Evolutionary conservation across 179 eudicot genomes (phyloP).

Genomic region (Actinidia chinensis): DNA sequence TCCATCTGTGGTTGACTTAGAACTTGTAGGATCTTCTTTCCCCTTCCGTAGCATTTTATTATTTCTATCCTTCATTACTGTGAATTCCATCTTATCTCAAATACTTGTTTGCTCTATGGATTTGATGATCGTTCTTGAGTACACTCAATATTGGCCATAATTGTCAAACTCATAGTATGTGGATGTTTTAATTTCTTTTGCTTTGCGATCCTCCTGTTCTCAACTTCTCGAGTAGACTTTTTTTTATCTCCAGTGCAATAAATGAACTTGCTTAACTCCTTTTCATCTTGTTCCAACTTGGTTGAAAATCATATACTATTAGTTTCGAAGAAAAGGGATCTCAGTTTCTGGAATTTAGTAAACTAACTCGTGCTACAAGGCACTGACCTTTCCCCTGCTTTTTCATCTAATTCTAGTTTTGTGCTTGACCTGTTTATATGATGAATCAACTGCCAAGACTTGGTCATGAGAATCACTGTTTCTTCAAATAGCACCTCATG

Average conservation of each 20-base stretch:
- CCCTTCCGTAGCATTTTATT: conserved; percentile 33
- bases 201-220: conserved; percentile 9
- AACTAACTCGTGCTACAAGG: not conserved
- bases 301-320: too few species aligned
- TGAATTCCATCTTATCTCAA: conserved; percentile 35
- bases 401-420: not conserved
- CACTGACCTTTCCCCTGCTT: not conserved
- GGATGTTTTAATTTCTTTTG: conserved; percentile 12
- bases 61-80: conserved; percentile 37
- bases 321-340: not conserved
- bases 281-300: conserved; percentile 8
- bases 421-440: not conserved
- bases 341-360: conserved; percentile 4
- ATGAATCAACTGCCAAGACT: not conserved
- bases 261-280: not conserved
- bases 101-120: conserved; percentile 28
- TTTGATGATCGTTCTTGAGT: conserved; percentile 21
- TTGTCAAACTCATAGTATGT: conserved; percentile 12
- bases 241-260: not conserved
- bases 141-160: not conserved
- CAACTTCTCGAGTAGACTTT: conserved; percentile 9
- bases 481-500: not conserved
- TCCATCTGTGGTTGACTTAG: conserved; percentile 45
- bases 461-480: not conserved
- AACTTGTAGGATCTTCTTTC: conserved; percentile 49